Conservation (phyloP, 768 basidiomycete genomes). For the Leucocoprinus leucothites region DNA sequence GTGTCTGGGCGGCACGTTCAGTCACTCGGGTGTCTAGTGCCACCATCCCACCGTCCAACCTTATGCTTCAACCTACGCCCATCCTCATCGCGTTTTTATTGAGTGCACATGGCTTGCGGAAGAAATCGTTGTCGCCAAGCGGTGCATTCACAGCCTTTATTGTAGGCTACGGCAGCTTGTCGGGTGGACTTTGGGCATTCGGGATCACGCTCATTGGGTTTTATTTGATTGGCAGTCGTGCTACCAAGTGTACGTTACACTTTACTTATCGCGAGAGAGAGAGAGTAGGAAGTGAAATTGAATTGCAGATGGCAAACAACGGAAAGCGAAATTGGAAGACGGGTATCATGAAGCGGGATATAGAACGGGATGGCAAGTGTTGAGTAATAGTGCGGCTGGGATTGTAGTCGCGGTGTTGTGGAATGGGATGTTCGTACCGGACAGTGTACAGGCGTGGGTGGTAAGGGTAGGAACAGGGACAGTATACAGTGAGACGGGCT, state of each 20-base stretch:
- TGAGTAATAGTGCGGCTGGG: slow-evolving; percentile 75
- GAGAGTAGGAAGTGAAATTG: not conserved
- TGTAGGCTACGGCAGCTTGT: slow-evolving; percentile 72
- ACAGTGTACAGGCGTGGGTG: slow-evolving; percentile 33
- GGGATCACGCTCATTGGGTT: slow-evolving; percentile 69
- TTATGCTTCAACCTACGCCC: too few species aligned
- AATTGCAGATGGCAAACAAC: slow-evolving; percentile 61
- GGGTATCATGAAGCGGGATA: slow-evolving; percentile 73
- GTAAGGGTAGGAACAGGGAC: slow-evolving; percentile 18
- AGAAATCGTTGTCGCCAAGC: slow-evolving; percentile 70
- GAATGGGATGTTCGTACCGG: slow-evolving; percentile 55
- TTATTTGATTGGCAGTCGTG: slow-evolving; percentile 76
- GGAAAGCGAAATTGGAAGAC: slow-evolving; percentile 75
- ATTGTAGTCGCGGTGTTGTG: slow-evolving; percentile 58
- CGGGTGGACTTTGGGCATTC: slow-evolving; percentile 62
- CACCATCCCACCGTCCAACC: too few species aligned
- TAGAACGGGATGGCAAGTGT: slow-evolving; percentile 75
- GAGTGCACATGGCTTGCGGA: slow-evolving; percentile 66
- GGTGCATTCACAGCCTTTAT: slow-evolving; percentile 77
- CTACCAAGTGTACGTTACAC: slow-evolving; percentile 67
- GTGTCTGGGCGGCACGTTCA: too few species aligned
- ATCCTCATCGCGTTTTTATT: slow-evolving; percentile 50
- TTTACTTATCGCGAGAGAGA: not conserved
- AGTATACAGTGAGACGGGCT: slow-evolving; percentile 37
- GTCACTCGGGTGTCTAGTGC: too few species aligned